Evolutionary conservation across 1,284 basidiomycete genomes (phyloP).

Genomic region (Gymnopus androsaceus): DNA sequence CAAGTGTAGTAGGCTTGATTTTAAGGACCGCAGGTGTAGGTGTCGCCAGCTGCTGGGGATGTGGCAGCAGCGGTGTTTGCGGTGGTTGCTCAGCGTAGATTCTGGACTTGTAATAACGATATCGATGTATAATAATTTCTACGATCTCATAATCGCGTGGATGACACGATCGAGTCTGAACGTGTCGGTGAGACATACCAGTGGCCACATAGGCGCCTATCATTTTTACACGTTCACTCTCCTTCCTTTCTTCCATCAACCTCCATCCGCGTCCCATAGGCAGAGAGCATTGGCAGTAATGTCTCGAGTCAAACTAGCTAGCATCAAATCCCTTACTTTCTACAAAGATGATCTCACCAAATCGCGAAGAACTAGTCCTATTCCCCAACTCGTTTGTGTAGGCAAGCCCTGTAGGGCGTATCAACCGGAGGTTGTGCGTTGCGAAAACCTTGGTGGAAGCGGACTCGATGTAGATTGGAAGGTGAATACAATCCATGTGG

Average conservation of each 20-base stretch:
- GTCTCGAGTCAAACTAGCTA: slow-evolving; percentile 68
- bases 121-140: neutral
- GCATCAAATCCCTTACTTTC: slow-evolving; percentile 79
- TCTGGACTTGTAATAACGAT: neutral
- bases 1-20: slow-evolving; percentile 80
- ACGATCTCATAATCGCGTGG: neutral
- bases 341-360: slow-evolving; percentile 70
- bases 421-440: slow-evolving; percentile 86
- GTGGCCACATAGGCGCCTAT: neutral
- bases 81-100: slow-evolving; percentile 56
- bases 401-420: slow-evolving; percentile 77
- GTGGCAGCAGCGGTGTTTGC: slow-evolving; percentile 67
- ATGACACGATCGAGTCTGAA: neutral
- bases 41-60: slow-evolving; percentile 84
- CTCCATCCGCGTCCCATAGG: no score
- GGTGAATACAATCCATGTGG: slow-evolving; percentile 39
- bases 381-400: slow-evolving; percentile 81
- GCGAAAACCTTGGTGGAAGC: slow-evolving; percentile 74
- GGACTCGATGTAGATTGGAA: slow-evolving; percentile 85
- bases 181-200: neutral
- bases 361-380: slow-evolving; percentile 63
- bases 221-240: neutral
- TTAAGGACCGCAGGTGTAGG: slow-evolving; percentile 76
- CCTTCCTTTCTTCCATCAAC: slow-evolving; percentile 6
- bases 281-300: no score